Base-by-base conservation (phyloP, 208 protist species). In the Leishmania gerbilli region DNA sequence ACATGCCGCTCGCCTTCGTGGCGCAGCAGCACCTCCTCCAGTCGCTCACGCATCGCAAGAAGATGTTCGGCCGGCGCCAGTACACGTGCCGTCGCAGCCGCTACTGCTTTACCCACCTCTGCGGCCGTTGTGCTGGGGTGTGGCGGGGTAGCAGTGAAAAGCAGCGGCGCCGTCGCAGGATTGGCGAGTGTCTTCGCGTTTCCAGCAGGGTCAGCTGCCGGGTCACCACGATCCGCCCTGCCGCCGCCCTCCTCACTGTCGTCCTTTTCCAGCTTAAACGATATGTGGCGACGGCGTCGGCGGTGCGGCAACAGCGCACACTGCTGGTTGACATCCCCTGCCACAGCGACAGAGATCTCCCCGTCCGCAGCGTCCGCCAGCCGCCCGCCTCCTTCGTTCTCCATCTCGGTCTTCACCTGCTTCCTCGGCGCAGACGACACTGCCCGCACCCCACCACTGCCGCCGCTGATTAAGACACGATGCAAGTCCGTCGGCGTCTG, bases 1-100 rank as follows among this genome's bases (percentile, higher is more conserved):
- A 91, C 82, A 8, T 71, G 67, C 7, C 77, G 51, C 80, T 91
- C 88, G 3, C 75, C 84, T 19, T 83, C 71, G 56, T 81, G 67
- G 1, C 82, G 85, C 77, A 81, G 78, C 79, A 88, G 58, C 69
- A 87, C 81, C 74, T 91, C 81, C 71, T 79, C 77, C 7, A 90
- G 69, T 2, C 77, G 79, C 8, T 76, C 84, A 3, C 74, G 53
- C 87, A 85, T 85, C 7, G 76, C 87, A 68, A 85, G 60, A 15
- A 87, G 69, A n/a, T 79, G 75, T 19, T 74, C 83, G 0, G 83
- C 81, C 1, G 81, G 86, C 24, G 64, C 37, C 53, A 74, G 31
- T 31, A 40, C 45, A 40, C 49, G 71, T n/a, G 19, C 56, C 49
- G 72, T 21, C 11, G 68, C 42, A 51, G 68, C 68, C 15, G 15